Base-by-base conservation (phyloP, 2,329 filamentous ascomycete species). In the Colletotrichum euphorbiae region DNA sequence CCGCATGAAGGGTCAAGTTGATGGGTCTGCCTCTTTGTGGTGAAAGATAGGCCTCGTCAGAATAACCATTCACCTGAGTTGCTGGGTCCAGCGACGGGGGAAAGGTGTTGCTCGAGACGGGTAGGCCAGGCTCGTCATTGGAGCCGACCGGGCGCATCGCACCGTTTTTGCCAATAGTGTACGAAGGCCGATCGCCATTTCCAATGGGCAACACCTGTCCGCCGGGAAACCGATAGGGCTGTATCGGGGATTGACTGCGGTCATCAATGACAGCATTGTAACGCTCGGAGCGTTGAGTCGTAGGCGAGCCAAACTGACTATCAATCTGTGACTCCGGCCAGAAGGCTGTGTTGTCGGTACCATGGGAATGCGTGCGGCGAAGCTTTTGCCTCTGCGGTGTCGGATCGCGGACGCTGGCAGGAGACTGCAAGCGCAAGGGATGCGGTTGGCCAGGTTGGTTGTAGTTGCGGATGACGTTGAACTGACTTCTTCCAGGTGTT, bases 1-100 rank as follows among this genome's bases (percentile, higher is more conserved):
- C 70, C 58, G 83, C 80, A 19, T 82, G 79, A 65, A 82, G 72
- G 0, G 82, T 77, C n/a, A 83, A 74, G 54, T 76, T 80, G 17
- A 78, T 72, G 21, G 77, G 75, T 19, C 64, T 74, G 28, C 28
- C 28, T 28, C 38, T 72, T 69, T 21, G 67, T 66, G 74, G 31
- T 73, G 17, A 42, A 6, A 28, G 60, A 54, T 43, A 60, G 21
- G 55, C 46, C 24, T 50, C 57, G n/a, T 24, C 59, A 13, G 40
- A 52, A 48, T 48, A 64, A 45, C 21, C 43, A 13, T 70, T 40
- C 11, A 19, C 31, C 40, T 59, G 31, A 28, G 70, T 52, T 21
- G 71, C 72, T 19, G 74, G 73, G 38, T 70, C 71, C 31, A 74
- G 63, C 36, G 71, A 69, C 19, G 65, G 70, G 21, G 65, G 69